A percentile compares a stretch with the other conserved stretches of the same genome.
These are phyloP conservation scores for Trypanosoma scelopori DNA, from an alignment of 208 protist genomes.

Conservation along the genomic window DNA sequence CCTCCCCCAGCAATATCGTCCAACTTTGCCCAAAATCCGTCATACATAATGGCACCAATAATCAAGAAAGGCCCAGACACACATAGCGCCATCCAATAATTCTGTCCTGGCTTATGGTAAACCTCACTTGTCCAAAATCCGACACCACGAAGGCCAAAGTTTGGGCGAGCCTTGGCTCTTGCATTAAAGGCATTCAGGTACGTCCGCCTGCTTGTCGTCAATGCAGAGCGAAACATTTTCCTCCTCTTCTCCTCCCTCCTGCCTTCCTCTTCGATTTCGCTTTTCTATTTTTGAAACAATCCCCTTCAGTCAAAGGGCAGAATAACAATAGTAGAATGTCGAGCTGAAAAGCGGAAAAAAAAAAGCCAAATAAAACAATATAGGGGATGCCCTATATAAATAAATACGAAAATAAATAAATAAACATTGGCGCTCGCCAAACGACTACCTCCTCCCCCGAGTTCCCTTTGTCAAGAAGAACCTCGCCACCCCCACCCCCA, in stretches of 20 bases:
- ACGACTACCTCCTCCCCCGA: too few species aligned
- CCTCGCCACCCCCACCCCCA: too few species aligned
- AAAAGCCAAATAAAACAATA: constrained; percentile 23
- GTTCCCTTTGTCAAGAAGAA: too few species aligned
- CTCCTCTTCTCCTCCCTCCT: not conserved
- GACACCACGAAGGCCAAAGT: constrained; percentile 83
- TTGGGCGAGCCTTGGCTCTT: constrained; percentile 86
- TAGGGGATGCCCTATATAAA: constrained; percentile 7
- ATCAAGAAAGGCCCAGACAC: constrained; percentile 54
- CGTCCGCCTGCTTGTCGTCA: constrained; percentile 64
- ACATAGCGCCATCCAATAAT: constrained; percentile 75
- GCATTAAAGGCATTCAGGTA: constrained; percentile 86
- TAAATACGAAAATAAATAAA: constrained; percentile 6
- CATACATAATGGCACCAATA: constrained; percentile 74
- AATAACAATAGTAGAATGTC: constrained; percentile 4
- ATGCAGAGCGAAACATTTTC: constrained; percentile 68
- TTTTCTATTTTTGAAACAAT: not conserved
- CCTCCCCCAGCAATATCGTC: constrained; percentile 83
- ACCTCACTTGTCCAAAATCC: constrained; percentile 82
- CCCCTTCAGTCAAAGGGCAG: not conserved
- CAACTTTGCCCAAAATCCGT: constrained; percentile 82
- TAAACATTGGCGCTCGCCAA: not conserved
- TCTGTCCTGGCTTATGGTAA: constrained; percentile 78
- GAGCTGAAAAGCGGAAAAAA: too few species aligned
- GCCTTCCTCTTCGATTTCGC: not conserved